Evolutionary conservation across 1,284 basidiomycete species (phyloP), one percentile per base, ranked within the genome.

Genomic region (Trichosporon sp.): DNA sequence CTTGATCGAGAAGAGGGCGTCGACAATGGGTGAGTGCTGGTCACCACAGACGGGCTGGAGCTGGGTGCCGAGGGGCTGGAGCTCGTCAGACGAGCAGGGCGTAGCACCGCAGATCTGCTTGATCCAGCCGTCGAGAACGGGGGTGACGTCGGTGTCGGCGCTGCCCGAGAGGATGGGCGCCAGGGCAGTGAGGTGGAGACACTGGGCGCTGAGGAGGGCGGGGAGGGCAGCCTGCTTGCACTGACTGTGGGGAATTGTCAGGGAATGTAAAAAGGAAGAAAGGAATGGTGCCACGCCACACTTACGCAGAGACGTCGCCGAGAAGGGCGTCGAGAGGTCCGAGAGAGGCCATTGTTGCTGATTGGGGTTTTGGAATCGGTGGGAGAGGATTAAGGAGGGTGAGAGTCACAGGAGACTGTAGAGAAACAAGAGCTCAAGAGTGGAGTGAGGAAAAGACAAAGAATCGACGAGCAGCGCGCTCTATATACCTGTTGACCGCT

Each of bases 111-210:
- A 83, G 19, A 83, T 75, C 8, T 74, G 73, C 43, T 65, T 66
- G 63, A 83, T 74, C 74, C 81, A 82, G 51, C 70, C 72, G 74
- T 80, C 77, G 51, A 82, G 67, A 2, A 75, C 66, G n/a, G 67
- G 68, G 67, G 80, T 74, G 73, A 82, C 54, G 54, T 59, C 54
- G 54, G 54, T 73, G 10, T 78, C 79, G 46, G 78, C 79, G 7
- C 70, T 72, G 56, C 14, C 54, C 8, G 68, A 65, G 67, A 80
- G 64, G 67, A 81, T 67, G 7, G 74, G 72, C 6, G 81, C 63
- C 14, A 79, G 70, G 35, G 68, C 72, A 21, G 78, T 80, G 40
- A 82, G 72, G 69, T 77, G 74, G 19, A 82, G 75, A 75, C 80
- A 82, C 10, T 21, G 40, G 12, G 54, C 54, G 54, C 54, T 59